A percentile compares a stretch with the other conserved stretches of the same genome.
These are phyloP conservation scores for Pestalotiopsis sp. DNA, from an alignment of 2,329 filamentous ascomycete species.

Conservation along the genomic window DNA sequence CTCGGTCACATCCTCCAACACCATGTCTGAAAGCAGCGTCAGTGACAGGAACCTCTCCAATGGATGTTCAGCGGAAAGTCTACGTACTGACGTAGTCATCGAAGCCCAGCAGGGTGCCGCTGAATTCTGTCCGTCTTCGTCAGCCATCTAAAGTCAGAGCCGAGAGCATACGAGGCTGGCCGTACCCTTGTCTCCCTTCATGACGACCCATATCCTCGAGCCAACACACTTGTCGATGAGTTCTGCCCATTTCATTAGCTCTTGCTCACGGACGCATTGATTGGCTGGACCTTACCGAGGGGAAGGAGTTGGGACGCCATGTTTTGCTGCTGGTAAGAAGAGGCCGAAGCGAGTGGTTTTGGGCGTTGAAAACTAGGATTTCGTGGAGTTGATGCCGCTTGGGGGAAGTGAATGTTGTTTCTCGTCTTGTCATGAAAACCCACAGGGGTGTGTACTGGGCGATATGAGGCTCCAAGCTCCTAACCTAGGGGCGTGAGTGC, in stretches of 20 bases:
- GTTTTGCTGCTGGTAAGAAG: not conserved
- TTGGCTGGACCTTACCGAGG: slow-evolving; percentile 8
- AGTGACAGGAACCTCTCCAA: not conserved
- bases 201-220: slow-evolving; percentile 96
- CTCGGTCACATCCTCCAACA: slow-evolving; percentile 94
- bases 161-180: slow-evolving; percentile 13
- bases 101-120: slow-evolving; percentile 90
- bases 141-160: not conserved
- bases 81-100: slow-evolving; percentile 99
- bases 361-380: not conserved
- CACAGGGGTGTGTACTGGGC: slow-evolving; percentile 2
- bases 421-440: not conserved
- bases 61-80: not conserved
- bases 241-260: slow-evolving; percentile 57
- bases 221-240: slow-evolving; percentile 99
- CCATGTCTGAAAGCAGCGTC: slow-evolving; percentile 74
- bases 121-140: slow-evolving; percentile 71
- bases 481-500: slow-evolving; percentile 8
- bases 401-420: not conserved
- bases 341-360: not conserved
- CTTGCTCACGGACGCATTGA: not conserved
- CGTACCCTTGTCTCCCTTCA: slow-evolving; percentile 98
- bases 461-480: not conserved
- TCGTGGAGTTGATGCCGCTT: not conserved
- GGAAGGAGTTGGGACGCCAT: slow-evolving; percentile 19